Evolutionary conservation across 2,329 filamentous ascomycete species (phyloP).

Genomic region (Calonectria pseudoturangicola): DNA sequence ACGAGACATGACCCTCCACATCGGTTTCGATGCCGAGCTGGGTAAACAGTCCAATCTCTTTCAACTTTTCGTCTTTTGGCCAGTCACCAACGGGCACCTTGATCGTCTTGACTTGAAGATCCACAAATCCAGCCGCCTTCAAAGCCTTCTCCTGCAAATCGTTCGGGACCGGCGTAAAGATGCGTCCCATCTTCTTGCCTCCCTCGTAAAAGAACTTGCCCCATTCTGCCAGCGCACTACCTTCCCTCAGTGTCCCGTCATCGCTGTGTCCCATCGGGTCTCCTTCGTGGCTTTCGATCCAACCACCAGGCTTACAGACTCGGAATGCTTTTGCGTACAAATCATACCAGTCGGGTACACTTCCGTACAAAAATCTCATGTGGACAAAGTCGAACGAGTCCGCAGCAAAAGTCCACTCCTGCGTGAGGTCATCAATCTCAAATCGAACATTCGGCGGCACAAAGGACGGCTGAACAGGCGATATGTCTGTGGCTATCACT

Average conservation of each 20-base stretch:
- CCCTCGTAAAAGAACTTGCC: constrained; percentile 50
- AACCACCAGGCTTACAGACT: constrained; percentile 73
- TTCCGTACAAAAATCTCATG: constrained; percentile 72
- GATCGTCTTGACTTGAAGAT: constrained; percentile 29
- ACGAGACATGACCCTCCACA: constrained; percentile 56
- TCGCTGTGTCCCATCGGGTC: constrained; percentile 51
- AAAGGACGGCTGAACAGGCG: constrained; percentile 12
- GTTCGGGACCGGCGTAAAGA: constrained; percentile 45
- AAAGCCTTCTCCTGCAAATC: constrained; percentile 32
- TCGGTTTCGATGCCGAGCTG: constrained; percentile 57
- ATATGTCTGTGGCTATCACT: constrained; percentile 7
- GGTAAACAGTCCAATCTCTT: constrained; percentile 48
- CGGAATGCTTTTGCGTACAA: constrained; percentile 70
- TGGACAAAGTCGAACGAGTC: constrained; percentile 76
- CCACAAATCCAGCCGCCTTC: constrained; percentile 35
- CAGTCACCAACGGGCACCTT: constrained; percentile 40
- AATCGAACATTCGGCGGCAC: constrained; percentile 16
- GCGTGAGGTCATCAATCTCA: constrained; percentile 54
- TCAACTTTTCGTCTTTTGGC: constrained; percentile 35
- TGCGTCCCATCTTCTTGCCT: constrained; percentile 53
- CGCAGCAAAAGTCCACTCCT: constrained; percentile 52
- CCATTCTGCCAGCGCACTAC: constrained; percentile 53
- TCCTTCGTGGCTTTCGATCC: constrained; percentile 56
- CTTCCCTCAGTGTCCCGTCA: constrained; percentile 52
- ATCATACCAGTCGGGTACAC: constrained; percentile 73